Conservation (phyloP, 306 rosid species). For the Nissolia schottii region DNA sequence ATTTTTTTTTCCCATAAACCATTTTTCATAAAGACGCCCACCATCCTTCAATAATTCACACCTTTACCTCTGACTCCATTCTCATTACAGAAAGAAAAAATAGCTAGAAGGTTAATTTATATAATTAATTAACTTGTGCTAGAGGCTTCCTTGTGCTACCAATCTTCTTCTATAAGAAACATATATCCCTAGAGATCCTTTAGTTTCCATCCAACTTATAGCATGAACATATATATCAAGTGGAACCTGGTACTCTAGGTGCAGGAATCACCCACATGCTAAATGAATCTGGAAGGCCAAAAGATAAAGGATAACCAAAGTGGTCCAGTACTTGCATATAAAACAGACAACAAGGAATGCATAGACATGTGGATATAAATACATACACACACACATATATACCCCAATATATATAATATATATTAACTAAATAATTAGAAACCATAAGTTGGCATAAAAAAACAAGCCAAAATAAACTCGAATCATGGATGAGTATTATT, state of each 20-base stretch:
- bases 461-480: background rate
- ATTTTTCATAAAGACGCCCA: conserved; percentile 14
- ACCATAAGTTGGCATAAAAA: background rate
- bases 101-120: background rate
- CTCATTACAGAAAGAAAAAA: conserved; percentile 2
- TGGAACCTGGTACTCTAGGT: conserved; percentile 11
- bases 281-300: background rate
- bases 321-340: conserved; percentile 29
- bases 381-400: background rate
- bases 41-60: conserved; percentile 29
- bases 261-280: background rate
- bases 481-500: background rate
- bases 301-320: background rate
- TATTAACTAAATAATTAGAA: background rate
- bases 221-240: background rate
- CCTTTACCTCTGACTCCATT: background rate
- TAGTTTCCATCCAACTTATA: background rate
- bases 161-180: background rate
- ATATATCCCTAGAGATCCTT: background rate
- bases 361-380: conserved; percentile 13
- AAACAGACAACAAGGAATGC: background rate
- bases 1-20: no score
- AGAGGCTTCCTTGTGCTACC: background rate
- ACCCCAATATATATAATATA: background rate
- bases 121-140: background rate